phyloP scores from a whole-genome alignment of 108 stramenopile species.

The Cyclotella atomus region DNA sequence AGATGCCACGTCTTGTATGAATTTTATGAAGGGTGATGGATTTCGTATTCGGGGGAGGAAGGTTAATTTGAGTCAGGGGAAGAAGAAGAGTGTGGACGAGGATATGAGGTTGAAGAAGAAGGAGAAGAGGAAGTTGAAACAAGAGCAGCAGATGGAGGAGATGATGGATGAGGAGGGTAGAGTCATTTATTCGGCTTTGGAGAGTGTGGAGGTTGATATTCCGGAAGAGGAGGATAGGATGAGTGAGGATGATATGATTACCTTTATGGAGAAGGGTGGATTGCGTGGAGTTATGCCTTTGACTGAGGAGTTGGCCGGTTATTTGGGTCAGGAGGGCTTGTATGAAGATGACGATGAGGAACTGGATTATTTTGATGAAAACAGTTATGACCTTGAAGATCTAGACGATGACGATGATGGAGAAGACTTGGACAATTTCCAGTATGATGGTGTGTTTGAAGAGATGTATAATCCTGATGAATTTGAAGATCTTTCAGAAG shows the following conservation, averaged over 20 bases:
- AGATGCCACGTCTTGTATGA: slow-evolving; percentile 82
- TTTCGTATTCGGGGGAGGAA: slow-evolving; percentile 57
- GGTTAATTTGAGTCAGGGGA: slow-evolving; percentile 64
- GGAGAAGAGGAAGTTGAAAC: slow-evolving; percentile 52
- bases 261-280: slow-evolving; percentile 58
- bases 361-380: slow-evolving; percentile 39
- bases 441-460: slow-evolving; percentile 71
- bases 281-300: slow-evolving; percentile 52
- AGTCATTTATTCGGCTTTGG: slow-evolving; percentile 68
- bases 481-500: slow-evolving; percentile 47
- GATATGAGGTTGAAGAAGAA: slow-evolving; percentile 14
- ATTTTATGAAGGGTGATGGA: slow-evolving; percentile 51
- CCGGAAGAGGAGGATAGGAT: slow-evolving; percentile 51
- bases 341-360: slow-evolving; percentile 49
- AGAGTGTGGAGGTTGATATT: slow-evolving; percentile 41
- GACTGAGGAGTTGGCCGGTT: slow-evolving; percentile 50
- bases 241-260: slow-evolving; percentile 63
- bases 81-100: slow-evolving; percentile 27
- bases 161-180: slow-evolving; percentile 66
- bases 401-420: slow-evolving; percentile 49
- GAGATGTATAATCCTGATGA: slow-evolving; percentile 55
- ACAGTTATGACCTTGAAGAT: slow-evolving; percentile 34
- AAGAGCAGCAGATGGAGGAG: slow-evolving; percentile 12
- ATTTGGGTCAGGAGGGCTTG: slow-evolving; percentile 45
- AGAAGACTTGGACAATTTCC: slow-evolving; percentile 58